A percentile compares a stretch with the other conserved stretches of the same genome.
Conservation (phyloP, 2,329 filamentous ascomycete species). For the Clathrospora elynae region DNA sequence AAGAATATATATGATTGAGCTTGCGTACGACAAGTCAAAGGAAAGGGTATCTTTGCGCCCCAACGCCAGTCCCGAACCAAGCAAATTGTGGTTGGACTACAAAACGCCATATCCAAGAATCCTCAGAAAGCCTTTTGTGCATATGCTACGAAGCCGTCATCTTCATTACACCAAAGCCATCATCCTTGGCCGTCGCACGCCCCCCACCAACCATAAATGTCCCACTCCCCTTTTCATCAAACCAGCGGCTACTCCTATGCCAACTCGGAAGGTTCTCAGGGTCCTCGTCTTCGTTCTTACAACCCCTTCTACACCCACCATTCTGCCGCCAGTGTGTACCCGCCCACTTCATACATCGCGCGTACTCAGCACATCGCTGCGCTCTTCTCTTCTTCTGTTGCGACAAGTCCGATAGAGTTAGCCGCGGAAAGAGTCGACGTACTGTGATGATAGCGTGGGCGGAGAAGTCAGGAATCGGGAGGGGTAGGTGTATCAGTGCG, state of each 20-base stretch:
- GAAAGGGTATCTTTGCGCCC: too few species aligned
- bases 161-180: conserved; percentile 7
- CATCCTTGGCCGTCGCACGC: conserved; percentile 13
- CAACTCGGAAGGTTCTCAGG: conserved; percentile 40
- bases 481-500: conserved; percentile 31
- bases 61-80: too few species aligned
- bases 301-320: conserved; percentile 40
- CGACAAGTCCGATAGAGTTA: conserved; percentile 29
- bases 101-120: too few species aligned
- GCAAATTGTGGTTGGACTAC: too few species aligned
- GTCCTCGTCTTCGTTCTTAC: conserved; percentile 43
- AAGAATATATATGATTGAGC: too few species aligned
- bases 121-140: too few species aligned
- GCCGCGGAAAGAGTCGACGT: conserved; percentile 35
- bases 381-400: conserved; percentile 27
- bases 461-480: conserved; percentile 37
- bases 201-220: conserved; percentile 41
- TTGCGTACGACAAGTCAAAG: too few species aligned
- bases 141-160: conserved; percentile 8
- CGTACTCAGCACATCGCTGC: conserved; percentile 37
- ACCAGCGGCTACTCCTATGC: conserved; percentile 42
- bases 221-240: conserved; percentile 34
- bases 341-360: conserved; percentile 44
- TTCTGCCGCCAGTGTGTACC: conserved; percentile 36
- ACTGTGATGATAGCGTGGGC: conserved; percentile 41